These are phyloP conservation scores for Tetracentron sinense DNA, from an alignment of 164 flowering plant species.

Conservation along the genomic window DNA sequence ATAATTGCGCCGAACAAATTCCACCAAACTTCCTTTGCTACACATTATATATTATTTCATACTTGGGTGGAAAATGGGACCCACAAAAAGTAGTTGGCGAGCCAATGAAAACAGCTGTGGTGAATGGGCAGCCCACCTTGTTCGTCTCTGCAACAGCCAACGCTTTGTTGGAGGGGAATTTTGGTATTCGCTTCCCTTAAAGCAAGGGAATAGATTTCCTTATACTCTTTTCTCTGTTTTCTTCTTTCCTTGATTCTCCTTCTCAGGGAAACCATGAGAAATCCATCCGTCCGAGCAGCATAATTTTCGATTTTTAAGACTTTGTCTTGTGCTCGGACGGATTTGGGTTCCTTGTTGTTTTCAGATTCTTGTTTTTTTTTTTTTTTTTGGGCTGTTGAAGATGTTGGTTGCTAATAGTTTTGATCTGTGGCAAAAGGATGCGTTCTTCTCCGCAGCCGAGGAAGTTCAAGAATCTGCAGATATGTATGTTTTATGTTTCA, in stretches of 20 bases:
- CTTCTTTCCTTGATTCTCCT: too few relatives aligned
- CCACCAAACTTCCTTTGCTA: too few relatives aligned
- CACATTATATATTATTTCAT: too few relatives aligned
- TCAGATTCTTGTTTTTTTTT: too few relatives aligned
- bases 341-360: constrained; percentile 6
- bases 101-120: not conserved
- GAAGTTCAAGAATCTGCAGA: constrained; percentile 90
- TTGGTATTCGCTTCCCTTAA: too few relatives aligned
- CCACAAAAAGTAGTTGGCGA: constrained; percentile 13
- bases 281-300: constrained; percentile 11
- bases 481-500: constrained; percentile 39
- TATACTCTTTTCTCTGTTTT: constrained; percentile 18
- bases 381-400: too few relatives aligned
- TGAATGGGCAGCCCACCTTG: constrained; percentile 7
- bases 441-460: constrained; percentile 88
- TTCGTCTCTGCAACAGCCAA: constrained; percentile 11
- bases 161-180: not conserved
- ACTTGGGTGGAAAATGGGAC: too few relatives aligned
- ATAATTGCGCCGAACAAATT: too few relatives aligned
- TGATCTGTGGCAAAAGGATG: constrained; percentile 82
- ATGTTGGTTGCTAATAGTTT: constrained; percentile 75
- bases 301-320: not conserved
- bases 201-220: constrained; percentile 7
- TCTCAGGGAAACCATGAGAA: constrained; percentile 6
- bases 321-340: constrained; percentile 7